These are phyloP conservation scores for Backusella tarrabulga DNA, from an alignment of 192 early-diverging fungal species.

Conservation along the genomic window DNA sequence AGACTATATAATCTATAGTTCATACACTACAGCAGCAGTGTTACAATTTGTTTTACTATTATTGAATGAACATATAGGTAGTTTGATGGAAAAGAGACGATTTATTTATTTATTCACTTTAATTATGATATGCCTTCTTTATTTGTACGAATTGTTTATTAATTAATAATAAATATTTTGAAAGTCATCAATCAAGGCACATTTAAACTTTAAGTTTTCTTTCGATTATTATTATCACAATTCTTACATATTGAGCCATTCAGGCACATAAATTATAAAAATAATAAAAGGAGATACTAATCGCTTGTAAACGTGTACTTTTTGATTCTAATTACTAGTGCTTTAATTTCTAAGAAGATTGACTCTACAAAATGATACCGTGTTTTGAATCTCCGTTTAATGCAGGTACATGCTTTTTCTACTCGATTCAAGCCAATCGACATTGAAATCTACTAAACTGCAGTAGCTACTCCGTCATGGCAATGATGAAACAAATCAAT, in stretches of 20 bases:
- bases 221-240: background rate
- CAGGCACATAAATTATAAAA: background rate
- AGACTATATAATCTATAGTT: background rate
- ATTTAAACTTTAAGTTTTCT: background rate
- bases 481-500: background rate
- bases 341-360: background rate
- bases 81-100: background rate
- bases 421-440: background rate
- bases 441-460: background rate
- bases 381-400: background rate
- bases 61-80: background rate
- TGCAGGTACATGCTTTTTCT: background rate
- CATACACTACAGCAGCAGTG: background rate
- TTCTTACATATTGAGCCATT: background rate
- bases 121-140: constrained; percentile 1
- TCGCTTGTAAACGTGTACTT: background rate
- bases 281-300: background rate
- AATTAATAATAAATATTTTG: background rate
- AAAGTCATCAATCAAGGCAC: background rate
- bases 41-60: background rate
- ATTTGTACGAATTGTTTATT: background rate
- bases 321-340: background rate
- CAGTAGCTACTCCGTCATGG: background rate
- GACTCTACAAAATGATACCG: background rate
- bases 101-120: background rate